A percentile compares a stretch with the other conserved stretches of the same genome.
Evolutionary conservation across 371 early-diverging fungal genomes (phyloP).

Genomic region (Vittaforma corneae): DNA sequence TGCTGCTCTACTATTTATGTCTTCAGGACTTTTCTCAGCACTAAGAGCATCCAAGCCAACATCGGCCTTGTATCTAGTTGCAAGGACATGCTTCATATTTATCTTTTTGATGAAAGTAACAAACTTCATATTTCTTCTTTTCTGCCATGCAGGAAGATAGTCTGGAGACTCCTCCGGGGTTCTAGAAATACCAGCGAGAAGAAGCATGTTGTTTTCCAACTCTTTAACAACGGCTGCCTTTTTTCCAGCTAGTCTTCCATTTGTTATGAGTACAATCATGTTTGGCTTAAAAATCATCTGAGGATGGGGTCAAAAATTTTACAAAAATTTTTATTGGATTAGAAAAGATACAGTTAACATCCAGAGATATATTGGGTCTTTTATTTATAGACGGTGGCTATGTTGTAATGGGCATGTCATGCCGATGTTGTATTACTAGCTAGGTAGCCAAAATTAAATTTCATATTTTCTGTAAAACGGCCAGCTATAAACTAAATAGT

Average conservation of each 20-base stretch:
- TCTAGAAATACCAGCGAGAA: conserved; percentile 52
- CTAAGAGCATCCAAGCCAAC: conserved; percentile 35
- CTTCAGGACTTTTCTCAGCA: conserved; percentile 24
- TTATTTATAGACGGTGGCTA: no score
- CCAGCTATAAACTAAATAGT: no score
- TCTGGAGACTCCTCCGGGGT: conserved; percentile 46
- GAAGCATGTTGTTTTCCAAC: conserved; percentile 29
- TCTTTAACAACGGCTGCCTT: conserved; percentile 53
- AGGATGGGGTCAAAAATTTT: conserved; percentile 24
- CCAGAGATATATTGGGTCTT: no score
- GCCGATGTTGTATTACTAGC: no score
- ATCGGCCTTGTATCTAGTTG: conserved; percentile 56
- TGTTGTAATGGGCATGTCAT: no score
- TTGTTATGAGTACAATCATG: conserved; percentile 43
- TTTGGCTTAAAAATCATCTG: conserved; percentile 44
- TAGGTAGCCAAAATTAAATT: no score
- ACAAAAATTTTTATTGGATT: conserved; percentile 6
- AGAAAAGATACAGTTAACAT: no score
- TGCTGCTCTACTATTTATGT: conserved; percentile 26
- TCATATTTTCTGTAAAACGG: no score
- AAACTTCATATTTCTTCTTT: conserved; percentile 44
- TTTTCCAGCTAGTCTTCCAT: conserved; percentile 54
- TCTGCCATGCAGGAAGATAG: conserved; percentile 45
- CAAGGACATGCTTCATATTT: conserved; percentile 52
- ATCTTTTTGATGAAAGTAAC: conserved; percentile 52